Base-by-base conservation (phyloP, 1,284 basidiomycete genomes). In the Jaminaea rosea region DNA sequence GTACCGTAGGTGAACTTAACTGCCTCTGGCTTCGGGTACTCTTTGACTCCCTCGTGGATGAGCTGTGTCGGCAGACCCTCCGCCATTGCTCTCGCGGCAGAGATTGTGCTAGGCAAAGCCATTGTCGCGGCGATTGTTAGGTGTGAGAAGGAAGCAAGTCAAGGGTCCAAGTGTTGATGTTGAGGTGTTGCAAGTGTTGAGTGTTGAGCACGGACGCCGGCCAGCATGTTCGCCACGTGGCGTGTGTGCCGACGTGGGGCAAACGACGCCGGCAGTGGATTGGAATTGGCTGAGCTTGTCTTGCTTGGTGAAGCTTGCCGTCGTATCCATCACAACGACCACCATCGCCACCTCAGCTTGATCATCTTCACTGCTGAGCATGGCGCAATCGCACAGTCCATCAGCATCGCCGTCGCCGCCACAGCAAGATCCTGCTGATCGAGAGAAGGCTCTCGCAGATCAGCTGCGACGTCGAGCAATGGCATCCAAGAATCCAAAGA, bases 1-100 rank as follows among this genome's bases (percentile, higher is more conserved):
- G 92, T 97, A 4, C 92, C 92, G 79, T 96, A 97, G 55, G 85
- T 83, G 69, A 85, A 94, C 27, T 61, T 75, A 49, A 77, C 60
- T 5, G 63, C 62, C 41, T 74, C 66, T 11, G 78, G 77, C 63
- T 78, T 79, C 5, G 77, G 78, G 61, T 79, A 78, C 11, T 54
- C 59, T 24, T 60, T 45, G 21, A 57, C 62, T 21, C 63, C 67
- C 26, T 53, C 27, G 21, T 44, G 48, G 62, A 67, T 67, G 58
- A 66, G 58, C 32, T 37, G 37, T 31, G 47, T 29, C 21, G 63
- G 63, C 4, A 66, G 53, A 4, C 59, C 63, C 19, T 62, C 45
- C 27, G 58, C 54, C n/a, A 56, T 50, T 11, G 60, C 55, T 29
- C 52, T 47, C 26, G 63, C 63, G 31, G 60, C 59, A 11, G 55